Base-by-base conservation (phyloP, 257 asterid species). In the Fraxinus anomala region DNA sequence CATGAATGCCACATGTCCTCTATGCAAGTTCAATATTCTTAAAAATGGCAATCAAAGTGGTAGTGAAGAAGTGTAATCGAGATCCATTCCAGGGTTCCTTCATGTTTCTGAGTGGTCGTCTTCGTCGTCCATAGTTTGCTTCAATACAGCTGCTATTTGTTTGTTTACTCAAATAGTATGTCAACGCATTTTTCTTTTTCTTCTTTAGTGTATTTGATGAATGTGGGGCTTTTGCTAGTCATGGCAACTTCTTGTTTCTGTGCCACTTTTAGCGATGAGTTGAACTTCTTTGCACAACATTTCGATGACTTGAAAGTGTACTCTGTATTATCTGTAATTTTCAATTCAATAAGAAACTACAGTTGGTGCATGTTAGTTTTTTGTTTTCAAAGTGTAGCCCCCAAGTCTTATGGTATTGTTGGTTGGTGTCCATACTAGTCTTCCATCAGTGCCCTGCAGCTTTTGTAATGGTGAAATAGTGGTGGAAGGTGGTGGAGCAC, bases 1-100 rank as follows among this genome's bases (percentile, higher is more conserved):
- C 85, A 91, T 93, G 73, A 93, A 93, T 11, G 98, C 99, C 61
- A 96, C 96, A 34, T 96, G 99, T 34, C 98, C 99, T 68, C 94
- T 96, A 39, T 96, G 99, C 96, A 96, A 96, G 87, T 88, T 86
- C 88, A 90, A 96, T 69, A 93, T 96, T 78, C 90, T 96, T 72
- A 96, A 96, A 86, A 87, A 78, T 24, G 90, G 96, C 34, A 87
- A 76, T 70, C 96, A 73, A 68, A 86, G 88, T 28, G 91, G 96
- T 19, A 81, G 92, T 23, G 99, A 89, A 79, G 98, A 92, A 78
- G 98, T 83, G 72, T 96, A 80, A 83, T 26, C 23, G 16, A 39
- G n/a, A 13, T 49, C 61, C 23, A 12, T 49, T 49, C 21, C 8
- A 49, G 61, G n/a, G 23, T 49, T 3, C 21, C 21, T 49, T 13